phyloP scores from a whole-genome alignment of 495 filamentous ascomycete species.

The Xylaria curta region DNA sequence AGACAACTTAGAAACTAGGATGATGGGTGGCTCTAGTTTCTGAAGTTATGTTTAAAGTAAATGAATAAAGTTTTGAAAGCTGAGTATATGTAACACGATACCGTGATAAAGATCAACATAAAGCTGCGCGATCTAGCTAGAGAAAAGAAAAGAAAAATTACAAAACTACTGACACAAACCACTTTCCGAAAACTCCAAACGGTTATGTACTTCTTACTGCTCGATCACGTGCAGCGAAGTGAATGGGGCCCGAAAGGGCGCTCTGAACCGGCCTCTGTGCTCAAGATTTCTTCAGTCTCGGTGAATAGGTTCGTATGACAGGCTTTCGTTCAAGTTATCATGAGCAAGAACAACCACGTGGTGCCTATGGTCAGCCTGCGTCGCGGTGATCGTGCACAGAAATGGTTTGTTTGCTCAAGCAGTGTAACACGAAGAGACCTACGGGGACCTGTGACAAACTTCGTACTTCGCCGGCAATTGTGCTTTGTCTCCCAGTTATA shows the following conservation, averaged over 20 bases:
- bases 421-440: background rate
- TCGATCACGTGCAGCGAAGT: background rate
- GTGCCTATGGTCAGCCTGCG: background rate
- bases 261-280: background rate
- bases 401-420: background rate
- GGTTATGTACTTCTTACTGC: background rate
- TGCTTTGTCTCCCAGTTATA: background rate
- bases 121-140: background rate
- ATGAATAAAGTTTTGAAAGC: background rate
- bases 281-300: background rate
- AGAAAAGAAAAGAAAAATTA: background rate
- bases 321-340: background rate
- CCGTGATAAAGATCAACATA: background rate
- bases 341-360: background rate
- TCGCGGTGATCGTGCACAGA: background rate
- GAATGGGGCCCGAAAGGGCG: background rate
- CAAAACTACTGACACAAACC: background rate
- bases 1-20: background rate
- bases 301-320: background rate
- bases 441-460: background rate
- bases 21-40: background rate
- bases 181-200: background rate
- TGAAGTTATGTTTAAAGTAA: background rate
- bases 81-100: background rate
- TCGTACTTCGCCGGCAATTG: background rate